A percentile compares a stretch with the other conserved stretches of the same genome.
Conservation (phyloP, 2,329 filamentous ascomycete species). For the Hansfordia pulvinata region DNA sequence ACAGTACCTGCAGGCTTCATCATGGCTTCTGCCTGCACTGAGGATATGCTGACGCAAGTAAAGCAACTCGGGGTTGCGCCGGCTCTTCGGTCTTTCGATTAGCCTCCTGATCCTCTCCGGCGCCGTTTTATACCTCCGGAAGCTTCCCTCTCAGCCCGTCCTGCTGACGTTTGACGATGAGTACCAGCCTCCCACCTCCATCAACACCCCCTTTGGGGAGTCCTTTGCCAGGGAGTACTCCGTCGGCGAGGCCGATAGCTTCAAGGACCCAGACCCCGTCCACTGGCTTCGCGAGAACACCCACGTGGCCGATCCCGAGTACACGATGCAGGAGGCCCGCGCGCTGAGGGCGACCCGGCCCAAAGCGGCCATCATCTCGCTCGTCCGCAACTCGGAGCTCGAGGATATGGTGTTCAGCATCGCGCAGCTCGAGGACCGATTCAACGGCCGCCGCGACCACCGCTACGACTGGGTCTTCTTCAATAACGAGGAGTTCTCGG, state of each 20-base stretch:
- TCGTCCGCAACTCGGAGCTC: conserved; percentile 62
- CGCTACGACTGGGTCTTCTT: conserved; percentile 85
- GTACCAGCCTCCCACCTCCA: conserved; percentile 12
- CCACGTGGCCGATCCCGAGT: conserved; percentile 7
- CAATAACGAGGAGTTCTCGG: conserved; percentile 66
- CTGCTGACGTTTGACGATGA: too few species aligned
- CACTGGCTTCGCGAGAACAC: conserved; percentile 16
- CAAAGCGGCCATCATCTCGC: conserved; percentile 38
- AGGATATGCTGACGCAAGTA: too few species aligned
- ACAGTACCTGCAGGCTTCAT: too few species aligned
- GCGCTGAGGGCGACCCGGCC: conserved; percentile 14
- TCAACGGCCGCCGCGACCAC: conserved; percentile 59
- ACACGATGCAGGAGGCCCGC: conserved; percentile 6
- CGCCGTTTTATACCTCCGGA: too few species aligned
- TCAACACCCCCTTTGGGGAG: too few species aligned
- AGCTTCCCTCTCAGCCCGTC: too few species aligned
- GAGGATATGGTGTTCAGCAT: conserved; percentile 56
- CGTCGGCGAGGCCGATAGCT: conserved; percentile 3
- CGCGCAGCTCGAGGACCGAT: conserved; percentile 58
- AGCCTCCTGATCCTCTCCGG: too few species aligned
- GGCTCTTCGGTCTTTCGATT: too few species aligned
- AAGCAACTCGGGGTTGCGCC: too few species aligned
- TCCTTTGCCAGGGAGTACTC: too few species aligned
- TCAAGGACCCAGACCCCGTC: conserved; percentile 6
- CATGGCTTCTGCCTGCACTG: too few species aligned